A percentile compares a stretch with the other conserved stretches of the same genome.
These are phyloP conservation scores for Lentinula guzmanii DNA, from an alignment of 768 basidiomycete genomes.

Conservation along the genomic window DNA sequence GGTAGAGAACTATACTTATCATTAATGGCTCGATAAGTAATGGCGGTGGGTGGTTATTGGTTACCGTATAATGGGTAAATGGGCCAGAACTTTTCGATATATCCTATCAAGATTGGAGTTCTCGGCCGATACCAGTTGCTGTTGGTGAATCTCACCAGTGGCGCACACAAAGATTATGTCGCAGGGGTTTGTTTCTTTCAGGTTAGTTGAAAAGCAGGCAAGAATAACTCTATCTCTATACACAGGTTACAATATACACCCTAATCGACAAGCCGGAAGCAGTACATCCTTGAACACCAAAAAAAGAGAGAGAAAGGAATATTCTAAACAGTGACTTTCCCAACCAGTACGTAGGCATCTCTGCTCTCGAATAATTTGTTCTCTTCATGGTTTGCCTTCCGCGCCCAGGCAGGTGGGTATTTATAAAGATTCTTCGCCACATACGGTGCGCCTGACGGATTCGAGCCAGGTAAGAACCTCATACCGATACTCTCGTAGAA, in stretches of 20 bases:
- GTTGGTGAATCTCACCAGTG: too few relatives aligned
- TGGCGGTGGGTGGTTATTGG: background rate
- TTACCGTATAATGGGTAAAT: background rate
- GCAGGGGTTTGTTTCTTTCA: too few relatives aligned
- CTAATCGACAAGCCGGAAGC: background rate
- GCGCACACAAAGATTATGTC: too few relatives aligned
- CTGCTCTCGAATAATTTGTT: constrained; percentile 26
- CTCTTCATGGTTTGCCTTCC: constrained; percentile 24
- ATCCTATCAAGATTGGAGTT: too few relatives aligned
- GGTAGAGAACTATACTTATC: background rate
- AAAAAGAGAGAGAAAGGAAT: background rate
- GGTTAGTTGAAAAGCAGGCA: too few relatives aligned
- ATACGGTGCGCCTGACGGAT: background rate
- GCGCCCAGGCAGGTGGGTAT: constrained; percentile 1
- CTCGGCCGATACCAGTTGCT: too few relatives aligned
- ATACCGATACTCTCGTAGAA: constrained; percentile 43
- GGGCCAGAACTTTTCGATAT: background rate
- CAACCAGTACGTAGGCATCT: constrained; percentile 38
- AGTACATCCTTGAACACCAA: constrained; percentile 4
- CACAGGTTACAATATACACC: too few relatives aligned
- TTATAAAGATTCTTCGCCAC: constrained; percentile 6
- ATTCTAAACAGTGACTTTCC: constrained; percentile 20
- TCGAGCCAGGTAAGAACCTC: constrained; percentile 4
- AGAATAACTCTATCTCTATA: too few relatives aligned
- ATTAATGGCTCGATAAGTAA: background rate